A percentile compares a stretch with the other conserved stretches of the same genome.
phyloP scores from a whole-genome alignment of 2,329 filamentous ascomycete species.

The Pseudogymnoascus sp. region DNA sequence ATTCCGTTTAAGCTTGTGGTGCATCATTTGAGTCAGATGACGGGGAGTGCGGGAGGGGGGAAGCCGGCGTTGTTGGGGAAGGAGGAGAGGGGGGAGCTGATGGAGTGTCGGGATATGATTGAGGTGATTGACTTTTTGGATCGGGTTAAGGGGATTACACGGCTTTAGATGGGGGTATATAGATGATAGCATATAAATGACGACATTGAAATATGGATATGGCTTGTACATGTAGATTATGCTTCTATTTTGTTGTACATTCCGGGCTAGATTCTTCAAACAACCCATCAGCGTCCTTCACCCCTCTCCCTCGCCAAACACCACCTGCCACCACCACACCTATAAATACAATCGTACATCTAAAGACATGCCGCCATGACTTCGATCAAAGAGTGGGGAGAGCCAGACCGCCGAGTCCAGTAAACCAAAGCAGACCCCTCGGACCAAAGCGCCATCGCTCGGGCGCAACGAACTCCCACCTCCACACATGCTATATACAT shows the following conservation, averaged over 20 bases:
- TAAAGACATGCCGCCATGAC: conserved; percentile 3
- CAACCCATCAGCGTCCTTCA: not conserved
- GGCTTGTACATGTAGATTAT: not conserved
- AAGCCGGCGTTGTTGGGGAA: conserved; percentile 36
- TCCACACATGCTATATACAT: conserved; percentile 6
- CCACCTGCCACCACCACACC: not conserved
- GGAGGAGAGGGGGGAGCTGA: conserved; percentile 45
- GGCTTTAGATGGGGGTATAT: not conserved
- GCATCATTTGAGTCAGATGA: conserved; percentile 62
- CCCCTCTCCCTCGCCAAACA: not conserved
- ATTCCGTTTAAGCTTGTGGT: conserved; percentile 55
- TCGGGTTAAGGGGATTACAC: conserved; percentile 33
- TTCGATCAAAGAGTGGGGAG: conserved; percentile 6
- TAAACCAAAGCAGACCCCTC: not conserved
- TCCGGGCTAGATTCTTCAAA: not conserved
- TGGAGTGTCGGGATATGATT: conserved; percentile 43
- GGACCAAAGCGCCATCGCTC: not conserved
- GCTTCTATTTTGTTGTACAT: conserved; percentile 8
- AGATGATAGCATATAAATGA: not conserved
- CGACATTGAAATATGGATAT: not conserved
- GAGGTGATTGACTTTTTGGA: conserved; percentile 56
- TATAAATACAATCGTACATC: conserved; percentile 8
- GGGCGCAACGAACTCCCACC: conserved; percentile 1
- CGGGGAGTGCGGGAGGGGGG: conserved; percentile 35
- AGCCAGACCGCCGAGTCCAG: not conserved